These are phyloP conservation scores for Populus deltoides DNA, from an alignment of 345 rosid species.

Conservation along the genomic window DNA sequence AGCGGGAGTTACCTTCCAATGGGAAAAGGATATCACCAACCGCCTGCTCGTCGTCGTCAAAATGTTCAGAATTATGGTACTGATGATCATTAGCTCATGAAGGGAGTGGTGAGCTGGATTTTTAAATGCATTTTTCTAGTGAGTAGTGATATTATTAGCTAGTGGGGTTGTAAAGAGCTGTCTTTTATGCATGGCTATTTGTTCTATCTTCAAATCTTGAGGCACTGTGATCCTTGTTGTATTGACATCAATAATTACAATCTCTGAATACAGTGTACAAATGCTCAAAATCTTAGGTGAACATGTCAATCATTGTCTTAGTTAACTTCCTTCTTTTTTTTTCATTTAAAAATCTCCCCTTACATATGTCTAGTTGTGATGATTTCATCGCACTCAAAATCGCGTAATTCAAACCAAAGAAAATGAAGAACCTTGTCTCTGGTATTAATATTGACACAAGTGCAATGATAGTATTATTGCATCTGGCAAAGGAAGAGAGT, in stretches of 20 bases:
- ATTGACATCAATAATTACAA: constrained; percentile 13
- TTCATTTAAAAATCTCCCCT: background rate
- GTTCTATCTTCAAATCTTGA: background rate
- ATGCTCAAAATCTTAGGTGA: constrained; percentile 14
- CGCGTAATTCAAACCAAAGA: constrained; percentile 17
- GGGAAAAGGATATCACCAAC: constrained; percentile 21
- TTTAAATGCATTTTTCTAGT: background rate
- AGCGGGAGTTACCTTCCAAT: constrained; percentile 29
- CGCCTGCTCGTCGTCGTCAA: constrained; percentile 3
- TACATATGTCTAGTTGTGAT: background rate
- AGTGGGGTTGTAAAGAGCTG: constrained; percentile 12
- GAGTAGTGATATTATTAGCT: background rate
- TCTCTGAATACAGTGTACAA: background rate
- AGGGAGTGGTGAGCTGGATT: background rate
- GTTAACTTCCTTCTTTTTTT: background rate
- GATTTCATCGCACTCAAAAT: constrained; percentile 10
- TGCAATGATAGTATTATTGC: background rate
- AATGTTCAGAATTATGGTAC: constrained; percentile 19
- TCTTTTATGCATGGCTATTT: constrained; percentile 1
- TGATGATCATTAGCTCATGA: constrained; percentile 20
- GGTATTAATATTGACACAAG: background rate
- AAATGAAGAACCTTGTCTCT: background rate
- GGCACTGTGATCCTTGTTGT: constrained; percentile 13
- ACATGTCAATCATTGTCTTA: background rate
- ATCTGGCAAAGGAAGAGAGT: background rate